Evolutionary conservation across 176 grass and related monocot species (phyloP).

Genomic region (Urochloa ruziziensis): DNA sequence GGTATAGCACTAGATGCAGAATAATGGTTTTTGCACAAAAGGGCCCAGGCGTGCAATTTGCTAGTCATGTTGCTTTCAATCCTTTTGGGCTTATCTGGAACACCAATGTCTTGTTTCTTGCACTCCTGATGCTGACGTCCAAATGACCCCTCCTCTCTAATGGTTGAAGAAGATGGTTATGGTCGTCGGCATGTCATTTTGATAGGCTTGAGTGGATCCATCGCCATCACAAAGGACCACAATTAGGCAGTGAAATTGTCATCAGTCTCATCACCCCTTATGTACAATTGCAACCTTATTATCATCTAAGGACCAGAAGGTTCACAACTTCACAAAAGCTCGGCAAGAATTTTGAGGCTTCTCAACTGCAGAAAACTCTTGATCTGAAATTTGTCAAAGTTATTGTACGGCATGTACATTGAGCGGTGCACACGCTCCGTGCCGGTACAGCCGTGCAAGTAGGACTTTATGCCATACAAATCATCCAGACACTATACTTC

Average conservation of each 20-base stretch:
- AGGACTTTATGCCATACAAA: not conserved
- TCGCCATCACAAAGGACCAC: not conserved
- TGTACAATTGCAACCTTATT: not conserved
- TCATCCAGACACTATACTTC: not conserved
- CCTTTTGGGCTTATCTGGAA: slow-evolving; percentile 9
- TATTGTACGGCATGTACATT: not conserved
- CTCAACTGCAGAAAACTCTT: not conserved
- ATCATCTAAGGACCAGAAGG: not conserved
- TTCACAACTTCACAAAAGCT: not conserved
- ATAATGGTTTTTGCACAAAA: not conserved
- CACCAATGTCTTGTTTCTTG: slow-evolving; percentile 21
- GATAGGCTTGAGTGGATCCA: not conserved
- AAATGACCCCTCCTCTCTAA: not conserved
- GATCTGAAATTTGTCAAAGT: not conserved
- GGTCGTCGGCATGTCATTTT: not conserved
- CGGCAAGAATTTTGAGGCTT: not conserved
- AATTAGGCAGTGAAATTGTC: slow-evolving; percentile 13
- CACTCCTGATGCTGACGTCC: not conserved
- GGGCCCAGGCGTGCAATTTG: not conserved
- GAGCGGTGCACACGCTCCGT: not conserved
- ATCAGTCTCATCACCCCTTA: not conserved
- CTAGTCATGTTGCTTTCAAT: not conserved
- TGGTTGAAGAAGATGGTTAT: not conserved
- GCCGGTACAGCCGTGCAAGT: not conserved
- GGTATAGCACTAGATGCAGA: not conserved